Evolutionary conservation across 306 rosid genomes (phyloP).

Genomic region (Macrotyloma uniflorum): DNA sequence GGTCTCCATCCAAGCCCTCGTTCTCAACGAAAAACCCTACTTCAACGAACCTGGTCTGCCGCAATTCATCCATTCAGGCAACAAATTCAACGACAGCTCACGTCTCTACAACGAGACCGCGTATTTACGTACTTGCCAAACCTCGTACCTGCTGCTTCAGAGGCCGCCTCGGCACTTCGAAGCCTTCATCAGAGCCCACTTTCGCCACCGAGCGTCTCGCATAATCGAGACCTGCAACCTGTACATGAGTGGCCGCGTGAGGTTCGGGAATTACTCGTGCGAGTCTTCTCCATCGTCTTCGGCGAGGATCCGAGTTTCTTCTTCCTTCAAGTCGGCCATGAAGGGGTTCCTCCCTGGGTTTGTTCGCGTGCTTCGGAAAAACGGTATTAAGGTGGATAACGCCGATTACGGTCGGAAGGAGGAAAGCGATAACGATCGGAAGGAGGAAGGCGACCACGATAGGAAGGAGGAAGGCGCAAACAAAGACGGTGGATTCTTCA

Average conservation of each 20-base stretch:
- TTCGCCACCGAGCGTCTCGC: constrained; percentile 22
- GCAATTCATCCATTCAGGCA: too few relatives aligned
- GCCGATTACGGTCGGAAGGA: too few relatives aligned
- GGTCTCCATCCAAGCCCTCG: constrained; percentile 62
- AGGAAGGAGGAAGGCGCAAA: too few relatives aligned
- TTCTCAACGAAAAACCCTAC: constrained; percentile 58
- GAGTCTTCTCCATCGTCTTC: background rate
- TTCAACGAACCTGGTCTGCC: constrained; percentile 66
- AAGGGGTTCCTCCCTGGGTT: constrained; percentile 19
- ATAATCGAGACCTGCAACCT: constrained; percentile 41
- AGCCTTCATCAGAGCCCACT: constrained; percentile 26
- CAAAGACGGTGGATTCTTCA: background rate
- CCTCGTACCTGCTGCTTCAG: constrained; percentile 13
- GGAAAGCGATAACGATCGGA: too few relatives aligned
- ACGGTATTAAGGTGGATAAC: too few relatives aligned
- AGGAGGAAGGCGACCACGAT: too few relatives aligned
- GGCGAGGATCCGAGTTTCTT: background rate
- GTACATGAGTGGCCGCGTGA: constrained; percentile 41
- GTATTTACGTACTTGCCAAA: constrained; percentile 28
- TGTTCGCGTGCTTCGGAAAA: constrained; percentile 15
- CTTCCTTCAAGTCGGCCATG: background rate
- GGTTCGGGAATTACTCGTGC: constrained; percentile 35
- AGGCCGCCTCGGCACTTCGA: constrained; percentile 52
- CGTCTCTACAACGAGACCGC: constrained; percentile 43
- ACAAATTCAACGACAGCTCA: too few relatives aligned